Evolutionary conservation across 257 asterid genomes (phyloP).

Genomic region (Phtheirospermum japonicum): DNA sequence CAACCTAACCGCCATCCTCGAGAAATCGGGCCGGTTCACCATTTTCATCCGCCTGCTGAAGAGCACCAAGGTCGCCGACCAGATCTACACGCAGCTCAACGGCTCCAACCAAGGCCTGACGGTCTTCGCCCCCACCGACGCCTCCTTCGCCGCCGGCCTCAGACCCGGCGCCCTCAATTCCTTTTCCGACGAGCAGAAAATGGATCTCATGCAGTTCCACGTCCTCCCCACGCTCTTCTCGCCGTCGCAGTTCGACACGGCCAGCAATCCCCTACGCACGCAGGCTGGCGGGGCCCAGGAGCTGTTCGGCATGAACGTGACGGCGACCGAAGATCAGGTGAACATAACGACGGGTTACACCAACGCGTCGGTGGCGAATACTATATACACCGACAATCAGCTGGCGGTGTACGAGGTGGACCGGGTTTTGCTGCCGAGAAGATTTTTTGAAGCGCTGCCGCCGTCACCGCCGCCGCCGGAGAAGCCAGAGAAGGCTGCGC

Average conservation of each 20-base stretch:
- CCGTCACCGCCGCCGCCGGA: slow-evolving; percentile 50
- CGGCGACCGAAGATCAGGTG: slow-evolving; percentile 38
- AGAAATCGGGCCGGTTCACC: slow-evolving; percentile 42
- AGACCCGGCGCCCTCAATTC: slow-evolving; percentile 45
- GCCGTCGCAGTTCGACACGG: slow-evolving; percentile 46
- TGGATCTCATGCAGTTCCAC: slow-evolving; percentile 46
- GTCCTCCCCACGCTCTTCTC: slow-evolving; percentile 39
- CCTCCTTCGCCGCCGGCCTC: slow-evolving; percentile 44
- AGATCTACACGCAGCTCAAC: slow-evolving; percentile 42
- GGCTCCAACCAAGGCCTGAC: slow-evolving; percentile 41
- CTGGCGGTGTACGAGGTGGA: slow-evolving; percentile 54
- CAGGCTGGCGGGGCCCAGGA: slow-evolving; percentile 47
- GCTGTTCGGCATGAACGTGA: slow-evolving; percentile 44
- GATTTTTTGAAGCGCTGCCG: slow-evolving; percentile 42
- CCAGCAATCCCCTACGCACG: slow-evolving; percentile 49
- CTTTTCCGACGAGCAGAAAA: slow-evolving; percentile 38
- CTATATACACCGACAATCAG: slow-evolving; percentile 43
- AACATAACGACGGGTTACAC: slow-evolving; percentile 51
- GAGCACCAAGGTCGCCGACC: slow-evolving; percentile 42
- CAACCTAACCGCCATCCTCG: slow-evolving; percentile 48
- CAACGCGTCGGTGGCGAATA: slow-evolving; percentile 40
- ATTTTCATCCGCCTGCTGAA: slow-evolving; percentile 48
- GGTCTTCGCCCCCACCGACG: slow-evolving; percentile 43
- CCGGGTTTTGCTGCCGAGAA: slow-evolving; percentile 51
- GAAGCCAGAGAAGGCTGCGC: slow-evolving; percentile 7